phyloP scores from a whole-genome alignment of 1,284 basidiomycete species.

The Malassezia nana region DNA sequence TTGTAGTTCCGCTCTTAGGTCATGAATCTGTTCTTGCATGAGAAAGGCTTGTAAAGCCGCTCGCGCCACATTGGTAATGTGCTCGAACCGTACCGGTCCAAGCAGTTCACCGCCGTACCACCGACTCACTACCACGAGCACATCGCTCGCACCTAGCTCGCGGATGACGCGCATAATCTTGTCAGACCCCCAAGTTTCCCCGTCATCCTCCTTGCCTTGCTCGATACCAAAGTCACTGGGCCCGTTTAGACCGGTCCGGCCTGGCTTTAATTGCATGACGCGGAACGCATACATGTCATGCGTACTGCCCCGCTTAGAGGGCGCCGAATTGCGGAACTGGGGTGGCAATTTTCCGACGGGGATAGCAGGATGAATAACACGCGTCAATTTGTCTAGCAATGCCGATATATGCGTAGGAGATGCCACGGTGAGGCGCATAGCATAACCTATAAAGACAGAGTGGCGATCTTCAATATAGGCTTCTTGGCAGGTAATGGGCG shows the following conservation, averaged over 20 bases:
- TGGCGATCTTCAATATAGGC: constrained; percentile 39
- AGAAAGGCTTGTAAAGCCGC: constrained; percentile 64
- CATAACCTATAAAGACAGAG: constrained; percentile 44
- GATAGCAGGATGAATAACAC: constrained; percentile 37
- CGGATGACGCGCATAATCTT: constrained; percentile 28
- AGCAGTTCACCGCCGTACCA: constrained; percentile 69
- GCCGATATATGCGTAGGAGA: constrained; percentile 21
- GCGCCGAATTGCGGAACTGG: constrained; percentile 26
- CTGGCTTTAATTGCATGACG: constrained; percentile 35
- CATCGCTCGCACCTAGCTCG: constrained; percentile 37
- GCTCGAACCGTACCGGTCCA: constrained; percentile 62
- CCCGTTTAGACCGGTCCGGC: constrained; percentile 29
- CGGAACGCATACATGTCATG: constrained; percentile 46
- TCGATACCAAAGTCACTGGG: constrained; percentile 40
- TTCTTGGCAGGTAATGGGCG: constrained; percentile 26
- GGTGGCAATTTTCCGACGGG: constrained; percentile 28
- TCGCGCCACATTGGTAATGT: constrained; percentile 63
- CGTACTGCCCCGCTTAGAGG: constrained; percentile 26
- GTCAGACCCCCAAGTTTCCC: constrained; percentile 39
- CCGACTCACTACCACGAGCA: constrained; percentile 40
- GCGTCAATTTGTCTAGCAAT: constrained; percentile 33
- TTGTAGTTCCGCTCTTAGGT: constrained; percentile 22
- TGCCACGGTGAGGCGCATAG: constrained; percentile 30
- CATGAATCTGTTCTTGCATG: constrained; percentile 51
- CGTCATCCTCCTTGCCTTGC: constrained; percentile 42